Evolutionary conservation across 345 rosid species (phyloP).

Genomic region (Populus ilicifolia): DNA sequence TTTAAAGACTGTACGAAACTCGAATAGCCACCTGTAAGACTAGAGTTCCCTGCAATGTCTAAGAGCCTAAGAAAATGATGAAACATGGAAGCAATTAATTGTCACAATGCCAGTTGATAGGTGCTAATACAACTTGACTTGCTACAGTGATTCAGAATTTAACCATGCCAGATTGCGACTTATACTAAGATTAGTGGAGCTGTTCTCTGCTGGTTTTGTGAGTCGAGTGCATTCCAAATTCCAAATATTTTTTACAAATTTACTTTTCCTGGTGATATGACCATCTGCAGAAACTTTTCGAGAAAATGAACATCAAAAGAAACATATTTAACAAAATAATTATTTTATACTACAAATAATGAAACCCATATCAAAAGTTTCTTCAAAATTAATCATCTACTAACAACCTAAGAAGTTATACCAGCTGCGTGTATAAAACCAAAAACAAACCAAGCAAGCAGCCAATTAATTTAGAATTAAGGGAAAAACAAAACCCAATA

Average conservation of each 20-base stretch:
- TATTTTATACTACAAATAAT: neutral
- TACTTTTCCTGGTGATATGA: neutral
- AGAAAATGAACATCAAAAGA: neutral
- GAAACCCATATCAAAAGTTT: neutral
- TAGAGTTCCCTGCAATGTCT: neutral
- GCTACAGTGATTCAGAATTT: neutral
- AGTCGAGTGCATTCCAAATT: neutral
- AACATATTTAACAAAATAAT: neutral
- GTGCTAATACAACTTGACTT: neutral
- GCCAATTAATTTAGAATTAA: neutral
- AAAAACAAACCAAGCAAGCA: neutral
- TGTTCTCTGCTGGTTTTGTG: neutral
- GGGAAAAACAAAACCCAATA: neutral
- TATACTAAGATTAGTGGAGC: neutral
- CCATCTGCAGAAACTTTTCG: neutral
- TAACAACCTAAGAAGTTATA: neutral
- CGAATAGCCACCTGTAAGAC: neutral
- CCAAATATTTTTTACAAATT: neutral
- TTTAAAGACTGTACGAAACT: neutral
- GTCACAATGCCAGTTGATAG: neutral
- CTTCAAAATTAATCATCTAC: neutral
- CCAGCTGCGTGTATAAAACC: neutral
- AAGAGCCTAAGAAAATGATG: neutral
- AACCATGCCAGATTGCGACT: too few species aligned
- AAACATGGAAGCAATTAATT: neutral